Evolutionary conservation across 2,329 filamentous ascomycete genomes (phyloP), one percentile per base, ranked within the genome.

Genomic region (Fusarium siculi): DNA sequence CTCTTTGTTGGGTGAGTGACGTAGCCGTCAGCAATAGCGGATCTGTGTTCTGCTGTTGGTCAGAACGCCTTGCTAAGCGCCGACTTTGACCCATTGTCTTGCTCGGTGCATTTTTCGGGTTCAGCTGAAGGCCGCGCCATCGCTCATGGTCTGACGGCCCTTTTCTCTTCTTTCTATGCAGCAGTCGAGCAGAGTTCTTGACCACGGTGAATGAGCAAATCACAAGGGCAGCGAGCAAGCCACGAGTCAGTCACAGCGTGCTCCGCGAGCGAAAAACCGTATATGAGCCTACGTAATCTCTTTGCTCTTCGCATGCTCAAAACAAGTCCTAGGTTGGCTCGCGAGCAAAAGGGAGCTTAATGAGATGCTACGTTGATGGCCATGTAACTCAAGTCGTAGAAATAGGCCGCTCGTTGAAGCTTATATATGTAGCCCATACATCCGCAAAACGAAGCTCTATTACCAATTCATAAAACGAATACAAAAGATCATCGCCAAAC

Each of bases 101-200:
- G 12, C 49, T 53, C 49, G 7, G 32, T 21, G 49, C 49, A 37
- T 25, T 7, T 15, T 1, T 23, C 18, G 5, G 18, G 2, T 25
- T 8, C 32, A 10, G 0, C 6, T 2, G 7, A 9, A 52, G 36
- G 4, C 0, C 12, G 4, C 18, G 23, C 5, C 12, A 10, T 9
- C 1, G 4, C 23, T 2, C 12, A 36, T 25, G 49, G 4, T 9
- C 18, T 53, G 32, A 16, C 5, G 8, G 30, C 30, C 30, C 30
- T 30, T 9, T 21, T 21, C 12, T 21, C n/a, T 9, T 37, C 1
- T 9, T 3, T 0, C 18, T 37, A 4, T 3, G 8, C 4, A 2
- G 9, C 2, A 7, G 0, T 5, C 8, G 9, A 12, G 49, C 9
- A 25, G 14, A 25, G 18, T 3, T 10, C n/a, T 53, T 37, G 18